These are phyloP conservation scores for Candida tallmaniae DNA, from an alignment of 805 yeast species.

Conservation along the genomic window DNA sequence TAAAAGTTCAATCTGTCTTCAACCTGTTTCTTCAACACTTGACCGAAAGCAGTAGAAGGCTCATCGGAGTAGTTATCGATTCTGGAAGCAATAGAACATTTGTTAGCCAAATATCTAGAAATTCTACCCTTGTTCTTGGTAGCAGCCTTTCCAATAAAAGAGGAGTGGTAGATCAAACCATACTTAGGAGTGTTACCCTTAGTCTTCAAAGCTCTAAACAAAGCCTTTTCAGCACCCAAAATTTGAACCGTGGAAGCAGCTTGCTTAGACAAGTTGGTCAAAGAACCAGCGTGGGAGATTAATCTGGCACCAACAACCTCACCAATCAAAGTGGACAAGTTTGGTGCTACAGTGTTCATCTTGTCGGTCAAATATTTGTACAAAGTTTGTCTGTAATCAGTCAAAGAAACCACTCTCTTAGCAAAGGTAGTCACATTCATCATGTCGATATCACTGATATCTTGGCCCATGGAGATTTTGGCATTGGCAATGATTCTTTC, in stretches of 20 bases:
- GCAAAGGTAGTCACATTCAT: constrained; percentile 88
- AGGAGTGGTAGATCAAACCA: constrained; percentile 92
- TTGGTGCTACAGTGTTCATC: constrained; percentile 98
- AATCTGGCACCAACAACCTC: constrained; percentile 98
- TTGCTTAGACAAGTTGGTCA: constrained; percentile 93
- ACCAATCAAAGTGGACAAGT: constrained; percentile 93
- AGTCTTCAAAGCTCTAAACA: constrained; percentile 93
- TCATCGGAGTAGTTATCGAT: constrained; percentile 96
- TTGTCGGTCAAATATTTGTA: constrained; percentile 87
- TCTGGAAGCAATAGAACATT: constrained; percentile 98
- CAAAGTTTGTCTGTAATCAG: constrained; percentile 83
- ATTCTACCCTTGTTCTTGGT: constrained; percentile 99
- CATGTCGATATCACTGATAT: constrained; percentile 92
- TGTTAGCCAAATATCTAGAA: constrained; percentile 97
- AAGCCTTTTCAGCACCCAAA: constrained; percentile 95
- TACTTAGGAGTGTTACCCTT: constrained; percentile 96
- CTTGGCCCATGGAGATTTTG: constrained; percentile 98
- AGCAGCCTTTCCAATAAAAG: constrained; percentile 89
- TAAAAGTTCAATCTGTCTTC: constrained; percentile 96
- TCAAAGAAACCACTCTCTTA: constrained; percentile 83
- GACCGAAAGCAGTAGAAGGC: constrained; percentile 87
- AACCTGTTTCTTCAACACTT: constrained; percentile 89
- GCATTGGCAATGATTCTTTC: constrained; percentile 92
- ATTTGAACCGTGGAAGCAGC: constrained; percentile 99
- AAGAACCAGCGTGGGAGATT: constrained; percentile 97